A percentile compares a stretch with the other conserved stretches of the same genome.
These are phyloP conservation scores for Eutrema yunnanense DNA, from an alignment of 345 rosid genomes.

Conservation along the genomic window DNA sequence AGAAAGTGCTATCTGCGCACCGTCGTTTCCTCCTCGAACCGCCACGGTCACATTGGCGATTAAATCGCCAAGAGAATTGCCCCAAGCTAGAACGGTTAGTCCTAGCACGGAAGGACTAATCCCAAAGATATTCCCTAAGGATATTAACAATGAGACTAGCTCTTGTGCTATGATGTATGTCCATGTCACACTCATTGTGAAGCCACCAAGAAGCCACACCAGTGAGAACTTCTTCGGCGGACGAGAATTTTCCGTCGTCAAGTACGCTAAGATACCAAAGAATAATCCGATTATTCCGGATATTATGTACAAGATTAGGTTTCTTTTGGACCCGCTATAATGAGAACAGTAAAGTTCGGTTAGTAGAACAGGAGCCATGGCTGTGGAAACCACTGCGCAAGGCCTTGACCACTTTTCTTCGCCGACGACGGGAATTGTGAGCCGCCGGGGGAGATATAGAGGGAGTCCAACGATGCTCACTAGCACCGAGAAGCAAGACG, in stretches of 20 bases:
- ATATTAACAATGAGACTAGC: conserved; percentile 65
- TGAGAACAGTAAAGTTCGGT: conserved; percentile 45
- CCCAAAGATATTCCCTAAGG: conserved; percentile 56
- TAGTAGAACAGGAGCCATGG: conserved; percentile 64
- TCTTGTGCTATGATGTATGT: conserved; percentile 82
- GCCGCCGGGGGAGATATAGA: conserved; percentile 64
- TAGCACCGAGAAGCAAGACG: conserved; percentile 24
- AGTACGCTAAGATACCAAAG: conserved; percentile 49
- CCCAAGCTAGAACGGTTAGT: conserved; percentile 88
- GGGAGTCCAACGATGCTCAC: conserved; percentile 52
- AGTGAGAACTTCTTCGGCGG: conserved; percentile 61
- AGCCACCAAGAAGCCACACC: conserved; percentile 80
- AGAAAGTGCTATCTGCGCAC: conserved; percentile 71
- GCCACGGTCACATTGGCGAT: conserved; percentile 72
- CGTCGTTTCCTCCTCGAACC: conserved; percentile 53
- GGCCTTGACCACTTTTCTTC: conserved; percentile 76
- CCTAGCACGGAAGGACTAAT: conserved; percentile 72
- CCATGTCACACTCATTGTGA: conserved; percentile 86
- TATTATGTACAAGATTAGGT: conserved; percentile 37
- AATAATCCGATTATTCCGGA: conserved; percentile 40
- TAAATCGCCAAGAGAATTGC: conserved; percentile 82
- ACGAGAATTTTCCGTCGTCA: conserved; percentile 42
- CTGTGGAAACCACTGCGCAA: conserved; percentile 52
- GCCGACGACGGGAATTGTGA: conserved; percentile 71
- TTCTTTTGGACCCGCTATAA: conserved; percentile 18